Base-by-base conservation (phyloP, 139 green algal species). In the Choricystis sp. region DNA sequence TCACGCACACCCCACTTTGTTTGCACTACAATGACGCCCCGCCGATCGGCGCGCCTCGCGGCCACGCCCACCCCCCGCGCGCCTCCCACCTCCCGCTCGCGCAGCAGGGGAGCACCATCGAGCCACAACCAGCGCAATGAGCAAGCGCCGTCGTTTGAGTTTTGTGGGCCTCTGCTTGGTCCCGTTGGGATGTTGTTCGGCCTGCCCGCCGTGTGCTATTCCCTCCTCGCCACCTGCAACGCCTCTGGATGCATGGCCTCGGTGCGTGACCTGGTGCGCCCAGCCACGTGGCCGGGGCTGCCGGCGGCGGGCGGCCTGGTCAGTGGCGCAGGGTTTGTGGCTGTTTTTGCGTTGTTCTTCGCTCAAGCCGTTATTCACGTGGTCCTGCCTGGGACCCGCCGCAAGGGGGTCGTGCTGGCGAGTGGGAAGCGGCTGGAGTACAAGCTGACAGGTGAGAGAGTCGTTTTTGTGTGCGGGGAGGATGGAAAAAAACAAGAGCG, bases 401-500 rank as follows among this genome's bases (percentile, higher is more conserved):
- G 30, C 0, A n/a, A 86, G 59, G 89, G 89, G 1, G 75, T 79
- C 25, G 16, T 69, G 26, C 74, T 94, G 56, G 57, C 72, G 1
- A 68, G 87, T 62, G 79, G 78, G 4, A 61, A 57, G 3, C 70
- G 74, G 1, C 77, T 95, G 0, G 77, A 56, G 0, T 96, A 96
- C 77, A 91, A 92, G 59, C 70, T 96, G 2, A 96, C 88, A 61
- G 84, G 86, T 89, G 66, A 30, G 59, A n/a, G n/a, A n/a, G n/a
- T n/a, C n/a, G n/a, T n/a, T n/a, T n/a, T n/a, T n/a, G n/a, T n/a
- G n/a, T n/a, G n/a, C n/a, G n/a, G n/a, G n/a, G n/a, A n/a, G n/a
- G n/a, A n/a, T n/a, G n/a, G n/a, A n/a, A n/a, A n/a, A n/a, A n/a
- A n/a, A n/a, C n/a, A n/a, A n/a, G n/a, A n/a, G n/a, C n/a, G n/a